Percentiles rank a stretch among this genome's conserved stretches.
Evolutionary conservation across 495 filamentous ascomycete species (phyloP).

Genomic region (Penicillium pulvis): DNA sequence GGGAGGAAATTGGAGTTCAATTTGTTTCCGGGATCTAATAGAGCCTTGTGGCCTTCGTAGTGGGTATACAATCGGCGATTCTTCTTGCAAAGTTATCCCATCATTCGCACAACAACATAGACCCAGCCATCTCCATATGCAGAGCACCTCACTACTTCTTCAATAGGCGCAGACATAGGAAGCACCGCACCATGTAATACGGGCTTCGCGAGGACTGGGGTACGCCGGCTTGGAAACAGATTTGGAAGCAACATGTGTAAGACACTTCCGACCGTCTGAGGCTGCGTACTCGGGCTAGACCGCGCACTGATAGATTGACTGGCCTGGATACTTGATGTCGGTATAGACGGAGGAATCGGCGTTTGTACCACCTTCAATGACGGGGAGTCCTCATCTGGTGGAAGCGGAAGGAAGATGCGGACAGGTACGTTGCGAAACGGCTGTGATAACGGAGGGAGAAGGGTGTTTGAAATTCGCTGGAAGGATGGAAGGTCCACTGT

Average conservation of each 20-base stretch:
- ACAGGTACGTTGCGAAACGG: conserved; percentile 81
- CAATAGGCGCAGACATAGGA: conserved; percentile 79
- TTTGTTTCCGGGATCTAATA: too few species aligned
- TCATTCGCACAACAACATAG: conserved; percentile 82
- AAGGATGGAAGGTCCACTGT: conserved; percentile 74
- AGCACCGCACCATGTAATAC: conserved; percentile 86
- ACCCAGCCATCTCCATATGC: conserved; percentile 93
- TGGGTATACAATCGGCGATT: too few species aligned
- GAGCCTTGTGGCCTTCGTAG: too few species aligned
- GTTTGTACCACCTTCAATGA: conserved; percentile 72
- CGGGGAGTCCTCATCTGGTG: conserved; percentile 42
- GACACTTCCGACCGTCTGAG: conserved; percentile 79
- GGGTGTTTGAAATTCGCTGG: conserved; percentile 70
- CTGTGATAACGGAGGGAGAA: conserved; percentile 72
- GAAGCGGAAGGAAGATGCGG: conserved; percentile 83
- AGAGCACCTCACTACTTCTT: conserved; percentile 78
- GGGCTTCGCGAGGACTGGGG: conserved; percentile 85
- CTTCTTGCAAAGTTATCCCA: too few species aligned
- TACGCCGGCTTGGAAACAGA: conserved; percentile 84
- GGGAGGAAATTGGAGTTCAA: too few species aligned
- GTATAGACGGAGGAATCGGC: conserved; percentile 56
- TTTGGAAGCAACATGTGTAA: conserved; percentile 76
- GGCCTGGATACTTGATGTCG: conserved; percentile 24
- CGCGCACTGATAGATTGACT: conserved; percentile 32
- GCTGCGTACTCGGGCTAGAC: conserved; percentile 45